Base-by-base conservation (phyloP, 2,329 filamentous ascomycete species). In the Apiospora sp. region DNA sequence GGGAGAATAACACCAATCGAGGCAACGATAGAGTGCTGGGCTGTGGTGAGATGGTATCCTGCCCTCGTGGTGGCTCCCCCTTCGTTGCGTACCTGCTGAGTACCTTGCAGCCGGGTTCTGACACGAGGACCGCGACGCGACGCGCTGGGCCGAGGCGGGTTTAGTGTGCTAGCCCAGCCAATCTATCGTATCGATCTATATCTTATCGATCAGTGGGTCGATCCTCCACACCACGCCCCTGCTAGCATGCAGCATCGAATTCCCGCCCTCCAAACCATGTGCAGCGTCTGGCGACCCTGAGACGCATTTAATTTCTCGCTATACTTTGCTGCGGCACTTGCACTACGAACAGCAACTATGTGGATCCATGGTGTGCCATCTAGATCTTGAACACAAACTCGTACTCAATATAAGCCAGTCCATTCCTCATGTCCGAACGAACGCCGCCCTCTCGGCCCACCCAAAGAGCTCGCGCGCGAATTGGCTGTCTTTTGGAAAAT, bases 381-480 rank as follows among this genome's bases (percentile, higher is more conserved):
- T 12, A 58, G 51, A 58, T 34, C 48, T 51, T 24, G n/a, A 51
- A 51, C 48, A 51, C n/a, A 8, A n/a, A 51, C n/a, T 24, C 22
- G 27, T 30, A 30, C 51, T 30, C 13, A 58, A 34, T 30, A 30
- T 19, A 58, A 58, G 24, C 51, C 49, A 58, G 24, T 58, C 51
- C 51, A 58, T 58, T 34, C 51, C 51, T 58, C 5, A 30, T 58
- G 24, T 58, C 27, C 30, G 1, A 34, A 54, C 24, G n/a, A 54
- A 16, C 30, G 51, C 51, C 13, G 4, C 24, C 51, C 13, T 27
- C 82, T 83, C 58, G 83, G 81, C 64, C 86, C 83, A 49, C 86
- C 84, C 41, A 84, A 58, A 19, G 51, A 58, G 27, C 27, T 48
- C 44, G 44, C 44, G 44, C 44, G 44, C 16, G 19, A 61, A 37